Percentiles rank a stretch among this genome's conserved stretches.
phyloP scores from a whole-genome alignment of 805 yeast species.

The Alloascoidea africana region DNA sequence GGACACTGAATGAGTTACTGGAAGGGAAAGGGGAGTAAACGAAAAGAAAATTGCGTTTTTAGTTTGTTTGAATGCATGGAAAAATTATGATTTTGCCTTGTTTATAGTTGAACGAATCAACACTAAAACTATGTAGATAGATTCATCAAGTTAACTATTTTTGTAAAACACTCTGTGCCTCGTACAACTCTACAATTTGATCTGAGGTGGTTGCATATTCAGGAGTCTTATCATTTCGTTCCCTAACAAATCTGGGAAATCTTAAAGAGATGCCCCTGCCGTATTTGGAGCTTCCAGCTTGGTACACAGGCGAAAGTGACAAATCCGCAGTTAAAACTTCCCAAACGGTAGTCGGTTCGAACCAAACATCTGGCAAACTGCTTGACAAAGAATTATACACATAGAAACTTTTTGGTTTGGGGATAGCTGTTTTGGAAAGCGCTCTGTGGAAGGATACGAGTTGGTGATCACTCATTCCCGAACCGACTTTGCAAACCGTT shows the following conservation, averaged over 20 bases:
- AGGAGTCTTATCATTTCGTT: conserved; percentile 72
- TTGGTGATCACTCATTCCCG: conserved; percentile 87
- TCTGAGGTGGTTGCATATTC: conserved; percentile 81
- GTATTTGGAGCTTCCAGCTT: conserved; percentile 58
- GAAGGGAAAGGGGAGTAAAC: no score
- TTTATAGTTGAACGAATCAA: no score
- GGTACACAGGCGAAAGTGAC: conserved; percentile 76
- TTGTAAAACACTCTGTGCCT: conserved; percentile 38
- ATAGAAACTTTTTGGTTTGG: conserved; percentile 47
- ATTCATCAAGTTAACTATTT: no score
- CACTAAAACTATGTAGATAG: not conserved
- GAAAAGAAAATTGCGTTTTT: no score
- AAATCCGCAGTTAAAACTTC: conserved; percentile 89
- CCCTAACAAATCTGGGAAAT: conserved; percentile 73
- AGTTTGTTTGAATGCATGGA: no score
- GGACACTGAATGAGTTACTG: no score
- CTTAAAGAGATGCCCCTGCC: conserved; percentile 80
- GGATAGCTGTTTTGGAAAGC: conserved; percentile 52
- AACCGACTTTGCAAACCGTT: conserved; percentile 92
- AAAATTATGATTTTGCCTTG: no score
- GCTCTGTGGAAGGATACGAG: conserved; percentile 41
- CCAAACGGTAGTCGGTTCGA: conserved; percentile 71
- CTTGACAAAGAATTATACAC: conserved; percentile 44
- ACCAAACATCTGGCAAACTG: conserved; percentile 87
- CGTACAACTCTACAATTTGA: conserved; percentile 74